A percentile compares a stretch with the other conserved stretches of the same genome.
These are phyloP conservation scores for Shiraia bambusicola DNA, from an alignment of 2,329 filamentous ascomycete genomes.

Conservation along the genomic window DNA sequence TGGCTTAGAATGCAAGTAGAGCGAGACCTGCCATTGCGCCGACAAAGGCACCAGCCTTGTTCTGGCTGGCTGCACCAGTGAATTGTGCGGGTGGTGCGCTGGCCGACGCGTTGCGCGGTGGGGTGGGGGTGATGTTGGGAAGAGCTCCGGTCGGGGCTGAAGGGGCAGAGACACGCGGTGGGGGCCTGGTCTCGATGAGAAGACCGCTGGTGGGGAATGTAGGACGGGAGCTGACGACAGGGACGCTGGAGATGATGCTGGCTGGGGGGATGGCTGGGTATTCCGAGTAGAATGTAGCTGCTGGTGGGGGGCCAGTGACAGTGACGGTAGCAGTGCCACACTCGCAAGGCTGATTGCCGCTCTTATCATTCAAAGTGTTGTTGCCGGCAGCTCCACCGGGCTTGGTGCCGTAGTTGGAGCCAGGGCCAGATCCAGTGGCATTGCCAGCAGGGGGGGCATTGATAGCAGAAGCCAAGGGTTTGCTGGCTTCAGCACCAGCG, in stretches of 20 bases:
- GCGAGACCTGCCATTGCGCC: constrained; percentile 25
- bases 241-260: constrained; percentile 9
- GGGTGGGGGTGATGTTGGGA: constrained; percentile 9
- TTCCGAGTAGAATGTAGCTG: constrained; percentile 16
- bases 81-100: constrained; percentile 26
- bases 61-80: constrained; percentile 29
- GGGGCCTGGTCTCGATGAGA: constrained; percentile 30
- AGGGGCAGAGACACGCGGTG: constrained; percentile 23
- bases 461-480: constrained; percentile 26
- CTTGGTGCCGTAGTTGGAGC: constrained; percentile 14
- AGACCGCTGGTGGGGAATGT: constrained; percentile 29
- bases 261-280: constrained; percentile 15
- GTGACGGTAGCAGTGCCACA: constrained; percentile 34
- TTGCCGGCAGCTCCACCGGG: constrained; percentile 10
- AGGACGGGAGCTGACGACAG: constrained; percentile 11
- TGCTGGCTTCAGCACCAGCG: constrained; percentile 31
- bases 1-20: constrained; percentile 28
- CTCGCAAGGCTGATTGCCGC: constrained; percentile 20
- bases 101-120: constrained; percentile 23
- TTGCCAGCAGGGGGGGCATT: constrained; percentile 21
- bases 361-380: constrained; percentile 2
- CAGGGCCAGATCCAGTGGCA: constrained; percentile 9
- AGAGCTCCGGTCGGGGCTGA: constrained; percentile 22
- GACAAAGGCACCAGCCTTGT: constrained; percentile 25
- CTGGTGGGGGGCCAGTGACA: constrained; percentile 30